Evolutionary conservation across 2,329 filamentous ascomycete species (phyloP), one percentile per base, ranked within the genome.

Genomic region (Seiridium cupressi): DNA sequence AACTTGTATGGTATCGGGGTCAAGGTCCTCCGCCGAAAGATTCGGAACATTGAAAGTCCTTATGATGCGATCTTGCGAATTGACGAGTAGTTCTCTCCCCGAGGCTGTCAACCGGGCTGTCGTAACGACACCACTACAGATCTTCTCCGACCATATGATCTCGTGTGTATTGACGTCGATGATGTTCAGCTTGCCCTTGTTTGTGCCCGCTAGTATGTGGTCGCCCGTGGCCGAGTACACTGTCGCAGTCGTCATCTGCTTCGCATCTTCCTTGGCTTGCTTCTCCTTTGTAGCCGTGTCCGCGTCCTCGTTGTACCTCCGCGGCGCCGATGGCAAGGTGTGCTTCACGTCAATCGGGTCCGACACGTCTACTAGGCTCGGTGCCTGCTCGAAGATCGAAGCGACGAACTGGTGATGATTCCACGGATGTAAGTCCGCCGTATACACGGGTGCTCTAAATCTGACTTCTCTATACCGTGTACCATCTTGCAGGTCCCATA

Each of bases 111-210:
- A 84, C 6, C 94, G 89, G 63, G 98, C 82, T 32, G 94, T 91
- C 5, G 96, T 94, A 32, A 99, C 90, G 5, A 96, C 90, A 38
- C 93, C 93, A 66, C 87, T 88, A 69, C 92, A 96, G 59, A 97
- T 86, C 65, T 95, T 92, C 58, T 90, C 93, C 11, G 93, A 96
- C 79, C 95, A 93, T 67, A 97, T 92, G 9, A 94, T 92, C 63
- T 91, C 86, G 70, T 86, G 88, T 0, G 91, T 91, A 63, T 86
- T 84, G 2, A 90, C 89, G 68, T 96, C 91, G 70, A 99, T 95
- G 62, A 99, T 91, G 75, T 99, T 99, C 62, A 99, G 83, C 83
- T 92, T 96, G 59, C 95, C 95, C 75, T 97, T 98, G 67, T 89
- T 97, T 4, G 95, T 99, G 44, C 93, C 96, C 1, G 93, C 88